These are phyloP conservation scores for Camillea tinctor DNA, from an alignment of 2,329 filamentous ascomycete genomes.

Conservation along the genomic window DNA sequence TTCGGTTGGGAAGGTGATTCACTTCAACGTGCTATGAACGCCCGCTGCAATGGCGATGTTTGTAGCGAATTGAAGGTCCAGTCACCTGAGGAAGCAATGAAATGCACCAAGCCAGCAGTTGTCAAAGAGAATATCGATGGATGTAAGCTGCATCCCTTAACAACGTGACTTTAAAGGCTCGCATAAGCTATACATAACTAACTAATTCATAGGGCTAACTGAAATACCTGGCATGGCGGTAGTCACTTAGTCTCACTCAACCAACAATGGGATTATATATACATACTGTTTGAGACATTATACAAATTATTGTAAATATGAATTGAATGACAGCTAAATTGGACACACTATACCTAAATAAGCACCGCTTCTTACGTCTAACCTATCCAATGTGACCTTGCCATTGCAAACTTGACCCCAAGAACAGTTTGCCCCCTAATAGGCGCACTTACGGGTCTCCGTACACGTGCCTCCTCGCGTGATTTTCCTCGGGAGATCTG, in stretches of 20 bases:
- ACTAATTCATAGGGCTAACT: neutral
- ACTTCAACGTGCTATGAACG: conserved; percentile 17
- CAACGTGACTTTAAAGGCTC: neutral
- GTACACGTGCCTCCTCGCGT: too few species aligned
- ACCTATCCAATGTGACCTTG: too few species aligned
- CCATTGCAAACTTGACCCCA: too few species aligned
- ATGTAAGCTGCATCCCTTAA: conserved; percentile 25
- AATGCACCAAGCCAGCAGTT: conserved; percentile 18
- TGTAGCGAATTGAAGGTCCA: conserved; percentile 17
- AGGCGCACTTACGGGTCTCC: too few species aligned
- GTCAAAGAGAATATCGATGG: conserved; percentile 28
- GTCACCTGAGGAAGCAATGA: conserved; percentile 25
- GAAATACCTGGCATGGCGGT: neutral
- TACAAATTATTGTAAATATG: too few species aligned
- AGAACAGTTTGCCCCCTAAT: too few species aligned
- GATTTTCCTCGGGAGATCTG: too few species aligned
- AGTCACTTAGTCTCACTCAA: neutral
- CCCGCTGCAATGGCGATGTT: conserved; percentile 13
- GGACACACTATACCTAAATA: too few species aligned
- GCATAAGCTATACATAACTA: neutral
- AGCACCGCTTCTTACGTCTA: too few species aligned
- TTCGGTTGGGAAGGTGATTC: conserved; percentile 19
- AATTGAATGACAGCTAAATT: too few species aligned
- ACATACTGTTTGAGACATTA: too few species aligned
- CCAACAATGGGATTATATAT: too few species aligned